Evolutionary conservation across 2,329 filamentous ascomycete genomes (phyloP).

Genomic region (Pyricularia grisea): DNA sequence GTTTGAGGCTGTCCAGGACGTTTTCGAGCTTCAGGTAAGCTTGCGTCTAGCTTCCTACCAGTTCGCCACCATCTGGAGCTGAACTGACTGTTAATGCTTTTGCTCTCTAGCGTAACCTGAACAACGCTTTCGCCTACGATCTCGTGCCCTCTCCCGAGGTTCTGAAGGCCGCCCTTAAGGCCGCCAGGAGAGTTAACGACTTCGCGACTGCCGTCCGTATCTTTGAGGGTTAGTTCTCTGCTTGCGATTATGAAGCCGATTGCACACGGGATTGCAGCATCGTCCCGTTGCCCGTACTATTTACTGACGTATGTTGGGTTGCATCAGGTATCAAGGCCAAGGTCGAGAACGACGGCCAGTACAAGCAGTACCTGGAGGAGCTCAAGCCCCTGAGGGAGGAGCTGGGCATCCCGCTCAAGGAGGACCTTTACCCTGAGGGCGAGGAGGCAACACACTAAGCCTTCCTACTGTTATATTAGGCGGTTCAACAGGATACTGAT

Average conservation of each 20-base stretch:
- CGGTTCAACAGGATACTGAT: not conserved
- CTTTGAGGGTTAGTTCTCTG: slow-evolving; percentile 75
- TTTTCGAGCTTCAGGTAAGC: slow-evolving; percentile 97
- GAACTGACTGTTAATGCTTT: slow-evolving; percentile 3
- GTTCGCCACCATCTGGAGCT: not conserved
- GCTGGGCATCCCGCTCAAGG: slow-evolving; percentile 83
- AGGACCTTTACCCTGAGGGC: slow-evolving; percentile 76
- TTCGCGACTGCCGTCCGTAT: slow-evolving; percentile 96
- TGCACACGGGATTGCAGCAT: not conserved
- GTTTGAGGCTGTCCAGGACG: slow-evolving; percentile 94
- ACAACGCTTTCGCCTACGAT: slow-evolving; percentile 99
- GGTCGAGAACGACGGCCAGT: slow-evolving; percentile 97
- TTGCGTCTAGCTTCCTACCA: not conserved
- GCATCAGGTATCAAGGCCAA: slow-evolving; percentile 87
- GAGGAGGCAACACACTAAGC: slow-evolving; percentile 22
- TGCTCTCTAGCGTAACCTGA: slow-evolving; percentile 65
- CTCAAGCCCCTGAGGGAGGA: slow-evolving; percentile 90
- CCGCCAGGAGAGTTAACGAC: slow-evolving; percentile 94
- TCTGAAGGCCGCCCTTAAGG: slow-evolving; percentile 82
- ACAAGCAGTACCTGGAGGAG: slow-evolving; percentile 91
- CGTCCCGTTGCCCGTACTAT: not conserved
- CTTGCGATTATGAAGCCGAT: not conserved
- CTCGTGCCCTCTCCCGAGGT: slow-evolving; percentile 91
- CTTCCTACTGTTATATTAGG: not conserved
- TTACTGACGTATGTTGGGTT: not conserved